Base-by-base conservation (phyloP, 1,284 basidiomycete species). In the Tilletia indica region DNA sequence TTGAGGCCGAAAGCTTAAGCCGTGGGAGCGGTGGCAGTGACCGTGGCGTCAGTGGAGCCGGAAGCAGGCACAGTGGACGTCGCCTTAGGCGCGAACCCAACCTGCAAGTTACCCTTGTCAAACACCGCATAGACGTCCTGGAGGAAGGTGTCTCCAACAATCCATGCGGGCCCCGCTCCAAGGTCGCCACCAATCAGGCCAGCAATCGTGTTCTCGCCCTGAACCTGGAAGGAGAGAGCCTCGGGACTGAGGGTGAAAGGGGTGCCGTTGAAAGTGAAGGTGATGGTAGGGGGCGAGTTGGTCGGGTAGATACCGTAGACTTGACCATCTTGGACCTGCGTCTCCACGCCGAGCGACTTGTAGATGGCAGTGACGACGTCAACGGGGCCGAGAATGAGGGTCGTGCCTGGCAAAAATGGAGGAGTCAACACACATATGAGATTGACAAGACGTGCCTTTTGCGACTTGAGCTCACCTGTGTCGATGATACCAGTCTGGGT, bases 61-160 rank as follows among this genome's bases (percentile, higher is more conserved):
- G 56, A 25, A 34, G 56, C 34, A 58, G n/a, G 56, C 4, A 25
- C 31, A 12, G 19, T 38, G 19, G 67, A 51, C 19, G 25, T 54
- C 38, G 68, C 68, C 31, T 69, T 69, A 38, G 68, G 49, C 25
- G 69, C 69, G 48, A 70, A 61, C 8, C 69, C 69, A 36, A 70
- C 69, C 4, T 38, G 69, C 14, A 36, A 34, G 47, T 66, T 38
- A 31, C 54, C 68, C 31, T 51, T 36, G 54, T 70, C 69, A 16
- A 70, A 70, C 36, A 70, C 54, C 1, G 69, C 69, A 38, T 70
- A 70, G 36, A 70, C 69, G 54, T 70, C 54, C 48, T 70, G 69
- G 3, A 70, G 56, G 54, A 70, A 70, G 2, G 51, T 31, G n/a
- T 58, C 56, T 31, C 56, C 56, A 6, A 58, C 21, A 49, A 69